Conservation (phyloP, 345 rosid genomes). For the Tarenaya hassleriana region DNA sequence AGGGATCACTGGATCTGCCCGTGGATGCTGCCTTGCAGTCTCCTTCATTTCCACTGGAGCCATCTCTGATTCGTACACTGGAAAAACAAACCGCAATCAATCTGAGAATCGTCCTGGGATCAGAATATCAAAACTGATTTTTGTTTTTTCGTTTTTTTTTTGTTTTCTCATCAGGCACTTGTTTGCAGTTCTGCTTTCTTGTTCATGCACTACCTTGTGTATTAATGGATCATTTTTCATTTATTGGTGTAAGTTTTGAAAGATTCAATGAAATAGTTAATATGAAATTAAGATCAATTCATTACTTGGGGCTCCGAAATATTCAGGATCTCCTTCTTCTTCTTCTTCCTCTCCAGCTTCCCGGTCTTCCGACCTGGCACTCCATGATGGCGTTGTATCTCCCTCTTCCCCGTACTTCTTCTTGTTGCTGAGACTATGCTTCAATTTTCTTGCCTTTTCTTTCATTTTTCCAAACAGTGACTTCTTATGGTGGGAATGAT, state of each 20-base stretch:
- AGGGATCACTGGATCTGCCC: slow-evolving; percentile 34
- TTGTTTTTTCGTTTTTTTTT: no score
- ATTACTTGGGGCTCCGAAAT: slow-evolving; percentile 73
- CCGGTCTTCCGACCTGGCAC: slow-evolving; percentile 38
- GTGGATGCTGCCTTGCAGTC: slow-evolving; percentile 45
- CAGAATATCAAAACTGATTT: no score
- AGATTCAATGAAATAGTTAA: no score
- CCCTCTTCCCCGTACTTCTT: slow-evolving; percentile 42
- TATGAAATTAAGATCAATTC: neutral
- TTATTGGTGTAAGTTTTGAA: no score
- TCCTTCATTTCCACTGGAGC: slow-evolving; percentile 48
- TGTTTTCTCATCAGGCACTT: no score
- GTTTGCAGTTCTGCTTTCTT: no score
- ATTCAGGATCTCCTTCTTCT: slow-evolving; percentile 52
- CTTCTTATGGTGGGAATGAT: slow-evolving; percentile 40
- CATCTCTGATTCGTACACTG: slow-evolving; percentile 73
- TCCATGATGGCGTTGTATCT: slow-evolving; percentile 42
- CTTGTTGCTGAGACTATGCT: slow-evolving; percentile 40
- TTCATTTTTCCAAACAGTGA: slow-evolving; percentile 65
- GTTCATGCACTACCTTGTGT: no score
- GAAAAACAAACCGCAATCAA: slow-evolving; percentile 16
- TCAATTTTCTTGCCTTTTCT: slow-evolving; percentile 59
- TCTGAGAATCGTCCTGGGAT: neutral
- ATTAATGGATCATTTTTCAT: no score
- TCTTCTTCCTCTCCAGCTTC: slow-evolving; percentile 32